Evolutionary conservation across 768 basidiomycete genomes (phyloP), one percentile per base, ranked within the genome.

Genomic region (Lactarius psammicola): DNA sequence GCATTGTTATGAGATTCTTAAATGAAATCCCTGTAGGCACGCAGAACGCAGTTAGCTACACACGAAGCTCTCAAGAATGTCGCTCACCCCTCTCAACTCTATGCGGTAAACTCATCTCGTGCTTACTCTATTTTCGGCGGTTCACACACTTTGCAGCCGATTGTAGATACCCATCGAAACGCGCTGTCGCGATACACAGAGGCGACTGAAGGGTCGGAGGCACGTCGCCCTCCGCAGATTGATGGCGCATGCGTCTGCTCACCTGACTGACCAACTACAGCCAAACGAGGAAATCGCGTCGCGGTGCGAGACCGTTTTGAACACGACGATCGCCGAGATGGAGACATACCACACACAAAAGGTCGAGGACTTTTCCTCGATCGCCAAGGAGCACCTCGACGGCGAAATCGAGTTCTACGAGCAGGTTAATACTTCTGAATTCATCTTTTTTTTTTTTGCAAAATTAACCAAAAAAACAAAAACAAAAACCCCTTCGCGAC

Each of bases 321-420:
- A 95, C 74, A 87, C 86, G 10, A 94, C 92, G 2, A 88, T 93
- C 86, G 90, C 93, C 0, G 92, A 95, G 78, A 86, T 94, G 80
- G 89, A 91, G 58, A 85, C 82, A 1, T 90, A 92, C 70, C 90
- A 92, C 72, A 75, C 78, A 0, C 89, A 92, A 74, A 90, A 92
- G 74, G 72, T 75, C 8, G 88, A 90, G 71, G 90, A 93, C 69
- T 86, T 94, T 66, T 75, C 78, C 18, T 76, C 73, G 1, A 68
- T 90, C 17, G 77, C 85, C 4, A 84, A 79, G 64, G 88, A 88
- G 44, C 87, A 92, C 72, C 81, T 94, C 3, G 90, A 93, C 68
- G 88, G 86, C 8, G 88, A 93, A 74, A 93, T 94, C 66, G 81
- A 78, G 2, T 81, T 89, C 49, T 87, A 91, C 70, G 88, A 92